phyloP scores from a whole-genome alignment of 345 rosid species.

The Gossypium mustelinum region DNA sequence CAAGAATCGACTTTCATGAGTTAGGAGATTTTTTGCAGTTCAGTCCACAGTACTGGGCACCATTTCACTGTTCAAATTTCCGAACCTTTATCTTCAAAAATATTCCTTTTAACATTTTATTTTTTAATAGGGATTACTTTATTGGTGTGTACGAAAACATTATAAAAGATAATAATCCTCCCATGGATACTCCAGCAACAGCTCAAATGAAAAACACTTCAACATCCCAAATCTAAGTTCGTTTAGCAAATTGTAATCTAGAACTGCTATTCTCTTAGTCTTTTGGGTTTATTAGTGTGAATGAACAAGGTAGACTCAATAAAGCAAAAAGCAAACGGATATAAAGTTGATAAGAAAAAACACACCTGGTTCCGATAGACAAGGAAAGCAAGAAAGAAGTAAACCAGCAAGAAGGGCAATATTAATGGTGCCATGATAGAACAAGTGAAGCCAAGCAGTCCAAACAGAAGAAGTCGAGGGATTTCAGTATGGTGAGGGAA shows the following conservation, averaged over 20 bases:
- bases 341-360: background rate
- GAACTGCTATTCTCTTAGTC: background rate
- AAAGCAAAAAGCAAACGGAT: background rate
- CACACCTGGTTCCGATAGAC: conserved; percentile 76
- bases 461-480: conserved; percentile 73
- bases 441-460: conserved; percentile 80
- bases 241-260: too few relatives aligned
- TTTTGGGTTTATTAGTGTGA: too few relatives aligned
- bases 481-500: conserved; percentile 87
- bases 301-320: too few relatives aligned
- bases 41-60: background rate
- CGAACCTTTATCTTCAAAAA: background rate
- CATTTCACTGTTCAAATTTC: background rate
- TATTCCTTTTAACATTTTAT: background rate
- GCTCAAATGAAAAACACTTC: too few relatives aligned
- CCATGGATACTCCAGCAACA: too few relatives aligned
- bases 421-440: conserved; percentile 79
- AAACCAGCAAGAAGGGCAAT: conserved; percentile 68
- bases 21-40: too few relatives aligned
- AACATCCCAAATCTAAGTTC: too few relatives aligned
- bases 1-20: too few relatives aligned
- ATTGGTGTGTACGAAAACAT: background rate
- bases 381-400: conserved; percentile 66
- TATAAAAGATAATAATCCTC: too few relatives aligned
- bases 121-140: background rate